Base-by-base conservation (phyloP, 176 grass and related monocot genomes). In the Saccharum officinarum region DNA sequence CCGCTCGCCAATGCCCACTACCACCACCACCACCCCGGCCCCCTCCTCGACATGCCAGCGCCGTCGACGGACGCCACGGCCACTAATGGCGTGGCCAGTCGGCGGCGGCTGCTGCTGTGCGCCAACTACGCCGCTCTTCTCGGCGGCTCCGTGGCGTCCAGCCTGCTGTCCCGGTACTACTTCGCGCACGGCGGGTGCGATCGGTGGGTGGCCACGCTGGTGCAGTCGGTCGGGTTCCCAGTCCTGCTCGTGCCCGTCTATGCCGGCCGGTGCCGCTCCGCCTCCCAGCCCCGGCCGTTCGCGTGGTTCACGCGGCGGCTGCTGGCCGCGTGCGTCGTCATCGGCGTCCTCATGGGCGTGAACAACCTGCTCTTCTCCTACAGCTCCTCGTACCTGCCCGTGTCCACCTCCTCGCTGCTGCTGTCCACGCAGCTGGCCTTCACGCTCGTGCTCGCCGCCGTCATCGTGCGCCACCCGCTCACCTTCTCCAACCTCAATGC, bases 281-380 rank as follows among this genome's bases (percentile, higher is more conserved):
- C 71, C 12, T 45, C 76, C 3, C 73, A 81, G 22, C 84, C 87
- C 18, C 84, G 69, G 14, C 86, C 90, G 62, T 89, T 92, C 86
- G 26, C 71, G 57, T 83, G 61, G 71, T 92, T 99, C 86, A 83
- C 92, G 10, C 57, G 77, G 22, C 86, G 76, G 59, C 79, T 94
- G 31, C 73, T 96, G 37, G 71, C 82, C 8, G 74, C 72, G 49
- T 91, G 92, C 78, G 22, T 92, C 71, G 31, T 94, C 42, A 85
- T 97, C 68, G 97, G 97, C 52, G 65, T 99, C 84, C 78, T 99
- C n/a, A 85, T 97, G 84, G 94, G 97, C 8, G 86, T 94, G 20
- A 99, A 99, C 88, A 99, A 99, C 86, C 79, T 99, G 40, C 92
- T 99, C 67, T 84, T 94, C 82, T 80, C 97, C 5, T 96, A 91